A percentile compares a stretch with the other conserved stretches of the same genome.
These are phyloP conservation scores for Knoxia roxburghii DNA, from an alignment of 257 asterid genomes.

Conservation along the genomic window DNA sequence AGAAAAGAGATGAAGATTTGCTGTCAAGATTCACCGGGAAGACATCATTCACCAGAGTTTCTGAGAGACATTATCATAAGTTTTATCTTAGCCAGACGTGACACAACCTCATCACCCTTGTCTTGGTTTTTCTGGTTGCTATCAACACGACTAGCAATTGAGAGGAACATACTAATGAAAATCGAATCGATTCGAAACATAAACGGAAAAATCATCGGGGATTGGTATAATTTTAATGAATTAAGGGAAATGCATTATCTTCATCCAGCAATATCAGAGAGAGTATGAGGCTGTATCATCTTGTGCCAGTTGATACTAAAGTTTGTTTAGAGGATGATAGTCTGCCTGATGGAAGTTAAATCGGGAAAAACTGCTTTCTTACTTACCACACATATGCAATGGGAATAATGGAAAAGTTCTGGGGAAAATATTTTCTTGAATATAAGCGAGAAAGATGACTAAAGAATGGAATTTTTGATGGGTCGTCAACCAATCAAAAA, in stretches of 20 bases:
- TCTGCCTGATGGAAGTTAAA: conserved; percentile 76
- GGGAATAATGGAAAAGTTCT: conserved; percentile 80
- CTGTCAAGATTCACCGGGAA: conserved; percentile 60
- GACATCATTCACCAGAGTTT: conserved; percentile 41
- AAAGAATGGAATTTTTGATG: conserved; percentile 60
- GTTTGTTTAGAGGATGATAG: conserved; percentile 47
- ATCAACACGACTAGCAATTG: conserved; percentile 44
- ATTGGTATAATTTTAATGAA: conserved; percentile 46
- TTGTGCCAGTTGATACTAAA: conserved; percentile 69
- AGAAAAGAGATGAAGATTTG: conserved; percentile 53
- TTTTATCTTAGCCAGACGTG: conserved; percentile 85
- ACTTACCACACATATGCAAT: conserved; percentile 59
- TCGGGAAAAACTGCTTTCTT: conserved; percentile 60
- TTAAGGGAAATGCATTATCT: conserved; percentile 83
- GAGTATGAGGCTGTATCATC: conserved; percentile 82
- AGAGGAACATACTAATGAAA: conserved; percentile 47
- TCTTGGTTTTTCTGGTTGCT: conserved; percentile 86
- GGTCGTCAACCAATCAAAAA: no score
- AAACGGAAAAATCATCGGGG: conserved; percentile 31
- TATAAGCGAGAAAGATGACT: conserved; percentile 89
- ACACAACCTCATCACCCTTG: conserved; percentile 81
- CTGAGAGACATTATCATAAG: conserved; percentile 80
- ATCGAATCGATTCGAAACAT: conserved; percentile 24
- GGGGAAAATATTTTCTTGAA: conserved; percentile 79
- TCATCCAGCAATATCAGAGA: conserved; percentile 77